These are phyloP conservation scores for Phlegmacium glaucopus DNA, from an alignment of 768 basidiomycete species.

Conservation along the genomic window DNA sequence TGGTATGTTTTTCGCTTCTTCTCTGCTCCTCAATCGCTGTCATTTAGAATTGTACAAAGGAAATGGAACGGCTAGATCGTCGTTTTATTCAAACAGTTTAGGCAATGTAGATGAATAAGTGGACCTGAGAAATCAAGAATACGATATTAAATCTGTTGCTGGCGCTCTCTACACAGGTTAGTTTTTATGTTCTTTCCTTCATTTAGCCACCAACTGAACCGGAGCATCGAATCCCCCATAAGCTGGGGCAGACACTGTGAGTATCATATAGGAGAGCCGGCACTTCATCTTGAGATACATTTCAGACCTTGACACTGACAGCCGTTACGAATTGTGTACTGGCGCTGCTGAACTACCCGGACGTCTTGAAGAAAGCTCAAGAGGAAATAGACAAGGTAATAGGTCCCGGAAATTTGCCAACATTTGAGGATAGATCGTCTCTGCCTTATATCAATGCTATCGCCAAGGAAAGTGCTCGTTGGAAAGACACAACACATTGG, in stretches of 20 bases:
- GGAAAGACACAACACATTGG: constrained; percentile 22
- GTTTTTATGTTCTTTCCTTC: not conserved
- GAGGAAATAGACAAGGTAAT: constrained; percentile 31
- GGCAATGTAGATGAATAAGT: constrained; percentile 5
- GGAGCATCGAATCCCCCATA: not conserved
- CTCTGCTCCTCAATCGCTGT: no score
- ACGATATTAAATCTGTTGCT: no score
- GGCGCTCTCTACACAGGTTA: no score
- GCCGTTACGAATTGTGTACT: constrained; percentile 27
- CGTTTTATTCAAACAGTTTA: constrained; percentile 15
- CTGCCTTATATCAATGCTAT: constrained; percentile 32
- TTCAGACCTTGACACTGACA: constrained; percentile 21
- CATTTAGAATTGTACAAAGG: constrained; percentile 7
- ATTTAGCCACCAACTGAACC: not conserved
- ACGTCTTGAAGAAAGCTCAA: constrained; percentile 30
- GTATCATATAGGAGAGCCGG: not conserved
- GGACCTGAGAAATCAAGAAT: constrained; percentile 10
- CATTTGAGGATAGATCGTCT: constrained; percentile 22
- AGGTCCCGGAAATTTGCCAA: constrained; percentile 27
- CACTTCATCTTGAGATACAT: not conserved
- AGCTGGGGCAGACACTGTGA: constrained; percentile 15
- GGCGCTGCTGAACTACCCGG: constrained; percentile 26
- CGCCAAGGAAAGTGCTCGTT: constrained; percentile 25
- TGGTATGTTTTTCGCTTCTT: constrained; percentile 21
- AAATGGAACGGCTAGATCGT: constrained; percentile 9